These are phyloP conservation scores for Pyrenophora tritici-repentis DNA, from an alignment of 2,329 filamentous ascomycete species.

Conservation along the genomic window DNA sequence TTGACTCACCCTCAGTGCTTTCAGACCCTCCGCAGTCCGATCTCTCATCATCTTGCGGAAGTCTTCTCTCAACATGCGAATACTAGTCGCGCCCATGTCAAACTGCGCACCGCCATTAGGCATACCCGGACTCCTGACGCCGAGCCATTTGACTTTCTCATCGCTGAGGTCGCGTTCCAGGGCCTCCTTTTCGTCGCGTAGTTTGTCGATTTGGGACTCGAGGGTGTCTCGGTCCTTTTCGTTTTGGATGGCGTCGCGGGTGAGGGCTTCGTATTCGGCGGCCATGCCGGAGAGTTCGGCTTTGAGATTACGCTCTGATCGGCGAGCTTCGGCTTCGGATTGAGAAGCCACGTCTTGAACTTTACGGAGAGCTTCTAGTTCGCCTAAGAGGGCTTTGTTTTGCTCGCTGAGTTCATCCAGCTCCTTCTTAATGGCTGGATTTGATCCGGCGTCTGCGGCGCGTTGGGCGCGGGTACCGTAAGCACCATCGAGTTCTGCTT, in stretches of 20 bases:
- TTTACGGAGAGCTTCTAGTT: conserved; percentile 51
- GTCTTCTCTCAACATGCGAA: conserved; percentile 71
- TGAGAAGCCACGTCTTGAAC: conserved; percentile 43
- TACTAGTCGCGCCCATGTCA: conserved; percentile 64
- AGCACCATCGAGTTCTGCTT: conserved; percentile 90
- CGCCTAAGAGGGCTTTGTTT: conserved; percentile 49
- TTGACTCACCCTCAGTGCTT: conserved; percentile 64
- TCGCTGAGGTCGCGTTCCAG: conserved; percentile 69
- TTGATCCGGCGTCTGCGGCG: conserved; percentile 65
- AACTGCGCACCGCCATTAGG: conserved; percentile 30
- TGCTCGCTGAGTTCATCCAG: conserved; percentile 60
- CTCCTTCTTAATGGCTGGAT: conserved; percentile 63
- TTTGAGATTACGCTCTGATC: conserved; percentile 58
- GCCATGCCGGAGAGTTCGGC: conserved; percentile 70
- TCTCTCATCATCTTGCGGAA: conserved; percentile 84
- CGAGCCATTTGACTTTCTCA: conserved; percentile 69
- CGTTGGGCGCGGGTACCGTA: conserved; percentile 78
- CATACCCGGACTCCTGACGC: conserved; percentile 60
- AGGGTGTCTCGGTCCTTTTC: conserved; percentile 71
- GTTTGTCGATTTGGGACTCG: conserved; percentile 65
- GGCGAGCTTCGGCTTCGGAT: conserved; percentile 42
- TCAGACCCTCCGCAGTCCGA: conserved; percentile 68
- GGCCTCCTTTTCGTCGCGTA: conserved; percentile 66
- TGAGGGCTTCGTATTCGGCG: conserved; percentile 71
- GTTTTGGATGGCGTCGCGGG: conserved; percentile 70